Base-by-base conservation (phyloP, 208 protist genomes). In the Acanthamoeba divionensis region DNA sequence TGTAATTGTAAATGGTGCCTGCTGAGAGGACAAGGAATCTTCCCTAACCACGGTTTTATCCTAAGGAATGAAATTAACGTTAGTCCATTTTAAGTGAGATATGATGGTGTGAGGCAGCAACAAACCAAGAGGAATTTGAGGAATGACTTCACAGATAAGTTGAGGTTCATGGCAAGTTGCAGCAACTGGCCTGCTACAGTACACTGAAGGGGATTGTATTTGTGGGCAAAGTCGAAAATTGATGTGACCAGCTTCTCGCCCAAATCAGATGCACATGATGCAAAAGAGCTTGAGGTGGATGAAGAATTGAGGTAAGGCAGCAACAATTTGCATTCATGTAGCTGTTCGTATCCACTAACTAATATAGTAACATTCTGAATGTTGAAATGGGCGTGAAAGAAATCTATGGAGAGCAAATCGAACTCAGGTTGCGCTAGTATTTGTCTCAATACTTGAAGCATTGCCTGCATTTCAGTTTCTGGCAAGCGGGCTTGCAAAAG, bases 81-180 rank as follows among this genome's bases (percentile, higher is more conserved):
- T 71, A 71, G 29, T 12, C 24, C 31, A 29, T 4, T 63, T 24
- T 8, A 13, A 60, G 73, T 47, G 47, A 60, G 73, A 60, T 1
- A 0, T 45, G 66, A 75, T 75, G 2, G 38, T 9, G 12, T 4
- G 44, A 41, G 9, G 24, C 63, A 9, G 1, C 63, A 12, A 48
- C 33, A 54, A 8, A 82, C 85, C 66, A 90, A 45, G 24, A 90
- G 66, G 26, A 90, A 90, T 54, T 90, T 90, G 73, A 90, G 66
- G 7, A 90, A 52, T 0, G 55, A 60, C 86, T 90, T 80, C 41
- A 82, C 62, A 7, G 86, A 36, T 10, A 83, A 48, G 41, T 90
- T 52, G 0, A 90, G 13, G 31, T 38, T 50, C 12, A 90, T n/a
- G 21, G 86, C 86, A 24, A 90, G 36, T 52, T 82, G 62, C 18